phyloP scores from a whole-genome alignment of 1,139 yeast species.

The Yamadazyma trypodendri region DNA sequence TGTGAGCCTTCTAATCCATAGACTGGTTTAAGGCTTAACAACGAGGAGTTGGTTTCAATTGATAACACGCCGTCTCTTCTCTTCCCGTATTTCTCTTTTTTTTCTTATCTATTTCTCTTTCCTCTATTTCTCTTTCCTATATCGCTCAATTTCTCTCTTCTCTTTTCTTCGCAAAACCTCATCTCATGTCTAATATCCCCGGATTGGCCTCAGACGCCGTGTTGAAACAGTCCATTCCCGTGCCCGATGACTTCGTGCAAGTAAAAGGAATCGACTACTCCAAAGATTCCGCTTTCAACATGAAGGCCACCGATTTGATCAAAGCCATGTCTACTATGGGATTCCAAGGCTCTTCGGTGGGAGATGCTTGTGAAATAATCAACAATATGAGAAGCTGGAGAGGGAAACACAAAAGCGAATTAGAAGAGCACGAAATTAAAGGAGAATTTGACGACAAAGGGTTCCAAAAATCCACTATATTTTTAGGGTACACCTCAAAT shows the following conservation, averaged over 20 bases:
- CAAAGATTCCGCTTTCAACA: slow-evolving; percentile 62
- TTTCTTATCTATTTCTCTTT: no score
- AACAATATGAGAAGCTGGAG: slow-evolving; percentile 91
- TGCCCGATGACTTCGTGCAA: slow-evolving; percentile 72
- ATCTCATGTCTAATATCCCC: slow-evolving; percentile 35
- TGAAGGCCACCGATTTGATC: slow-evolving; percentile 76
- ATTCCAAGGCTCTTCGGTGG: slow-evolving; percentile 89
- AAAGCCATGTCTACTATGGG: slow-evolving; percentile 92
- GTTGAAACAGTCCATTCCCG: slow-evolving; percentile 79
- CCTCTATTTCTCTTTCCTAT: neutral
- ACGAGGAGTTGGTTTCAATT: no score
- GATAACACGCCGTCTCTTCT: no score
- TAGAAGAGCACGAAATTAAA: slow-evolving; percentile 65
- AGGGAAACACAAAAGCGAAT: slow-evolving; percentile 66
- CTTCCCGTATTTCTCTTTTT: no score
- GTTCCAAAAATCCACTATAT: slow-evolving; percentile 82
- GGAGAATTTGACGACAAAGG: slow-evolving; percentile 83
- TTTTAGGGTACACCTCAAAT: slow-evolving; percentile 96
- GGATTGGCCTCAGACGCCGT: slow-evolving; percentile 83
- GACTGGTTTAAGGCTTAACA: no score
- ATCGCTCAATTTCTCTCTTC: neutral
- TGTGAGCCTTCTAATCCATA: no score
- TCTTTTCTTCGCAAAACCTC: slow-evolving; percentile 3
- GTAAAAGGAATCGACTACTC: slow-evolving; percentile 91
- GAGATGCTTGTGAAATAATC: slow-evolving; percentile 87